Conservation (phyloP, 2,329 filamentous ascomycete species). For the Alternaria consortialis region DNA sequence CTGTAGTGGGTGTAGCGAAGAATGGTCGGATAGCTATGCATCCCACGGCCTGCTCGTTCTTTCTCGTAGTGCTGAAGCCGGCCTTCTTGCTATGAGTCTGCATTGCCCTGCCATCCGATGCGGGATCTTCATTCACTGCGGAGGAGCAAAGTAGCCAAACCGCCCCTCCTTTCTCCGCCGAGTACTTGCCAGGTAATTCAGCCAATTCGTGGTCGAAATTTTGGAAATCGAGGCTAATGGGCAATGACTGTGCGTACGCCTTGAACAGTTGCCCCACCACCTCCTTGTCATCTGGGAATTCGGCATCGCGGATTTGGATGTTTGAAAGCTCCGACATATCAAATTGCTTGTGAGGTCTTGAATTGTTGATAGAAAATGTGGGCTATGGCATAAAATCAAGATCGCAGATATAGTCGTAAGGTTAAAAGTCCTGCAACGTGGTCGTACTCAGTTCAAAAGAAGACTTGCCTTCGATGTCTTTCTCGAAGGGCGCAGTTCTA, state of each 20-base stretch:
- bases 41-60: slow-evolving; percentile 51
- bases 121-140: neutral
- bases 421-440: neutral
- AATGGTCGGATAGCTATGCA: slow-evolving; percentile 62
- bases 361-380: neutral
- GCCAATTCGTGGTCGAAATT: slow-evolving; percentile 63
- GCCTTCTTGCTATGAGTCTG: neutral
- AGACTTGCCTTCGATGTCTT: neutral
- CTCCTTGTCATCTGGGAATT: slow-evolving; percentile 54
- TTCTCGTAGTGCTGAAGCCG: neutral
- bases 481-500: neutral
- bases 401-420: neutral
- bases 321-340: neutral
- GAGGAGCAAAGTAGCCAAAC: slow-evolving; percentile 58
- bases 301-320: slow-evolving; percentile 40
- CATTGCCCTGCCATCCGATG: neutral
- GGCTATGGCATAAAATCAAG: neutral
- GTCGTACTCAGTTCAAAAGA: neutral
- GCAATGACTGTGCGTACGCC: slow-evolving; percentile 55
- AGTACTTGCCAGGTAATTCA: slow-evolving; percentile 64
- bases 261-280: slow-evolving; percentile 50
- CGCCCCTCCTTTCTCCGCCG: slow-evolving; percentile 55
- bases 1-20: slow-evolving; percentile 12
- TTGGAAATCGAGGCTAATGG: slow-evolving; percentile 66
- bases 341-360: neutral